Base-by-base conservation (phyloP, 495 filamentous ascomycete genomes). In the Hamigera avellanea region DNA sequence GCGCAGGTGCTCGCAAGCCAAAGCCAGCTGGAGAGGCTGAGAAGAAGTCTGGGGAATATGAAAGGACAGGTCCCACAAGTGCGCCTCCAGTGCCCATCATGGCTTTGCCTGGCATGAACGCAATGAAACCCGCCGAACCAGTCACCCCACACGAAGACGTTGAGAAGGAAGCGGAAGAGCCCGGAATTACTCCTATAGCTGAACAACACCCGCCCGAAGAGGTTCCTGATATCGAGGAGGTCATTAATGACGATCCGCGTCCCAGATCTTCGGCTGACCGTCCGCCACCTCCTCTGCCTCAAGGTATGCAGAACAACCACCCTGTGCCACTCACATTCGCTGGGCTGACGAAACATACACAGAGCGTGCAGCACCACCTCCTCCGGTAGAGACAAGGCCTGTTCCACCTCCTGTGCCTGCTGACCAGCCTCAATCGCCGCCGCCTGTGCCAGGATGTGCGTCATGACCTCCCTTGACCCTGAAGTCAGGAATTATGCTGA, bases 51-150 rank as follows among this genome's bases (percentile, higher is more conserved):
- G 59, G 52, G 14, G 56, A 68, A 1, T 52, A 70, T 25, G 77
- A 77, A 13, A 56, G 64, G 10, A 57, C 65, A 7, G 68, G 70
- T 10, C 56, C 66, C 25, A 52, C 66, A 32, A 48, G 54, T 28
- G 79, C 75, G 27, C 76, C 80, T 40, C 82, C 83, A n/a, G 69
- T 91, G 16, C 80, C 82, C 13, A 75, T 85, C 60, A 78, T 88
- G 64, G 73, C 79, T 14, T 58, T 88, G 43, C 81, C 81, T 16
- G 82, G 83, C 13, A 75, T 93, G 73, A 72, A 70, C 27, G 44
- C 64, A 14, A 50, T 54, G 32, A 62, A 57, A 39, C 62, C 58
- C 38, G 54, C 62, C n/a, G 58, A 66, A 34, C 60, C 61, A 21
- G 39, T 61, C 18, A 44, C 57, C 32, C 53, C 67, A 27, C 44